Base-by-base conservation (phyloP, 2,329 filamentous ascomycete genomes). In the Cryphonectria japonica region DNA sequence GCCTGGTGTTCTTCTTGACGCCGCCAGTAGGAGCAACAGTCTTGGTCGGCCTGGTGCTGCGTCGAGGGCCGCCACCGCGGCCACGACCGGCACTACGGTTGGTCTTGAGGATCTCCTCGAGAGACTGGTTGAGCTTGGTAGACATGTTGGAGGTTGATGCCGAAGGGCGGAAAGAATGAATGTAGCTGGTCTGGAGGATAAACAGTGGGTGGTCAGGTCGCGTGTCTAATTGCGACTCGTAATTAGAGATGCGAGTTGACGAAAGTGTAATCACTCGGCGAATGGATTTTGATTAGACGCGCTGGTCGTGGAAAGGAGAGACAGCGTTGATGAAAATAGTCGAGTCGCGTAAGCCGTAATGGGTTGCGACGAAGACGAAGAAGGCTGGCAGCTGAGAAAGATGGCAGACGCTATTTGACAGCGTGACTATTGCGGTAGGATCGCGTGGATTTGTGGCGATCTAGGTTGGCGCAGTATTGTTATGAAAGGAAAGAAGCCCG, bases 71-170 rank as follows among this genome's bases (percentile, higher is more conserved):
- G 75, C 80, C 78, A 71, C 83, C 83, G 75, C 87, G 87, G 82
- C 83, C 85, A 79, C 81, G 85, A 80, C 83, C 88, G 83, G 82
- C 87, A 77, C 84, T 84, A 77, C 87, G 88, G 82, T 88, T 90
- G 79, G 90, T 92, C 82, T 92, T 93, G 86, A 97, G 91, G 84
- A 99, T 98, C 85, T 98, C 94, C 82, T 98, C 96, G 77, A 99
- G 93, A 85, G 94, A 95, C 86, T 97, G 92, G 83, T 98, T 94
- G 80, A 99, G 92, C 86, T 98, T 98, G 86, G 90, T 92, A 86
- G 94, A 93, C 94, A 97, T 97, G 74, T 72, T 77, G 74, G 69
- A 72, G 61, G 67, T 75, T 70, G 73, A 69, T 71, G 68, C 63
- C 73, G 69, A 72, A 54, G 69, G 61, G 54, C 39, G 66, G 65